These are phyloP conservation scores for Isabelozyma rhagii DNA, from an alignment of 805 yeast genomes.

Conservation along the genomic window DNA sequence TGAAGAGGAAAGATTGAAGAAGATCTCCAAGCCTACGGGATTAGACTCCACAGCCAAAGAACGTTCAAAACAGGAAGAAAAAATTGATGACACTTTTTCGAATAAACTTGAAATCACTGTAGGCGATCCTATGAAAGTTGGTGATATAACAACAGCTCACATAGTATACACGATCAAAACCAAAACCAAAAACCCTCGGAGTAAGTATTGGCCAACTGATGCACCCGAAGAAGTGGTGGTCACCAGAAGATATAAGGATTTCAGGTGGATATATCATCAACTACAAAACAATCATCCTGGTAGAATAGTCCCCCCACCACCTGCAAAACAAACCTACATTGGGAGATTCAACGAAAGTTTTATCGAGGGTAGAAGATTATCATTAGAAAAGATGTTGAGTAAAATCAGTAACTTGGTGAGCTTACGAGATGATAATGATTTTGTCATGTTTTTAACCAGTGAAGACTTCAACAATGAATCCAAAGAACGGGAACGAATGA, in stretches of 20 bases:
- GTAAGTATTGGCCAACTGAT: constrained; percentile 21
- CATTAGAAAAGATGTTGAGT: constrained; percentile 80
- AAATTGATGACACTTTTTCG: neutral
- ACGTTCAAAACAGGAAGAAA: constrained; percentile 5
- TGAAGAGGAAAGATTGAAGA: constrained; percentile 14
- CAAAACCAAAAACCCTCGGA: constrained; percentile 43
- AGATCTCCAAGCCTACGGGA: constrained; percentile 1
- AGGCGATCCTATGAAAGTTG: constrained; percentile 89
- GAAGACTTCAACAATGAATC: constrained; percentile 67
- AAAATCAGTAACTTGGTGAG: constrained; percentile 58
- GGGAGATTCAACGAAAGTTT: constrained; percentile 91
- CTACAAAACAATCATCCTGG: constrained; percentile 87
- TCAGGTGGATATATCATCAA: constrained; percentile 91
- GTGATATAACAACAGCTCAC: constrained; percentile 85
- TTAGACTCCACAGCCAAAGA: constrained; percentile 5
- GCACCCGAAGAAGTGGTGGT: constrained; percentile 46
- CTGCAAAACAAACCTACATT: constrained; percentile 90
- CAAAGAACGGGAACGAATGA: constrained; percentile 62
- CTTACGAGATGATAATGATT: constrained; percentile 71
- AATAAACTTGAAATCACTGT: constrained; percentile 62
- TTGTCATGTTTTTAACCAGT: constrained; percentile 72
- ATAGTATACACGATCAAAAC: constrained; percentile 81
- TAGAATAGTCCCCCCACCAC: constrained; percentile 82
- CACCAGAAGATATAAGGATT: constrained; percentile 84
- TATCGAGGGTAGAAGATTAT: constrained; percentile 78